Percentiles rank a stretch among this genome's conserved stretches.
These are phyloP conservation scores for Jackrogersella multiformis DNA, from an alignment of 495 filamentous ascomycete genomes.

Conservation along the genomic window DNA sequence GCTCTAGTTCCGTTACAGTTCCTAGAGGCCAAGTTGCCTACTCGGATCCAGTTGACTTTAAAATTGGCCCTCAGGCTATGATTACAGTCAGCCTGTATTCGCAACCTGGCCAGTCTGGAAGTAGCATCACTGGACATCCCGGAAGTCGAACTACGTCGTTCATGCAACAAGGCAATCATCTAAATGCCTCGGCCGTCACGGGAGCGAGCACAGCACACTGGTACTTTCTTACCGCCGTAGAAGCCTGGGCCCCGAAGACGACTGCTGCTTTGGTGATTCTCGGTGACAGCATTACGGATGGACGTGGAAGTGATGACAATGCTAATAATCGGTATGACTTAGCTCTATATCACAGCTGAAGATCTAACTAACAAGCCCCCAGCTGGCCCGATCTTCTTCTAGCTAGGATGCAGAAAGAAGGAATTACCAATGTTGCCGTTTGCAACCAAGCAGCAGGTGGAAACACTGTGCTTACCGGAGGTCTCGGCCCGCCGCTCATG, in stretches of 20 bases:
- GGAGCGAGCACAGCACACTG: slow-evolving; percentile 59
- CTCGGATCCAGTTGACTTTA: slow-evolving; percentile 70
- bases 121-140: slow-evolving; percentile 70
- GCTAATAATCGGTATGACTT: slow-evolving; percentile 67
- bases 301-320: slow-evolving; percentile 70
- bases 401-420: slow-evolving; percentile 60
- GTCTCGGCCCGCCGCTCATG: slow-evolving; percentile 69
- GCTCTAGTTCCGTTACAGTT: slow-evolving; percentile 59
- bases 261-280: slow-evolving; percentile 66
- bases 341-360: background rate
- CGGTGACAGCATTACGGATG: slow-evolving; percentile 81
- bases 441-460: slow-evolving; percentile 80
- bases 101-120: slow-evolving; percentile 63
- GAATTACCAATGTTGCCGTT: slow-evolving; percentile 62
- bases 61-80: slow-evolving; percentile 56
- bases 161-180: slow-evolving; percentile 64
- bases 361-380: slow-evolving; percentile 9
- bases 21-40: slow-evolving; percentile 66
- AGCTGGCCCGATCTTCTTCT: slow-evolving; percentile 75
- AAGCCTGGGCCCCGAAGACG: slow-evolving; percentile 61
- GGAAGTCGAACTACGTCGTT: slow-evolving; percentile 73
- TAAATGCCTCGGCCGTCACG: slow-evolving; percentile 56
- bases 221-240: slow-evolving; percentile 70
- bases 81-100: slow-evolving; percentile 70
- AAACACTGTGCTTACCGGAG: slow-evolving; percentile 70